Evolutionary conservation across 306 rosid species (phyloP), one percentile per base, ranked within the genome.

Genomic region (Oxytropis ochrocephala): DNA sequence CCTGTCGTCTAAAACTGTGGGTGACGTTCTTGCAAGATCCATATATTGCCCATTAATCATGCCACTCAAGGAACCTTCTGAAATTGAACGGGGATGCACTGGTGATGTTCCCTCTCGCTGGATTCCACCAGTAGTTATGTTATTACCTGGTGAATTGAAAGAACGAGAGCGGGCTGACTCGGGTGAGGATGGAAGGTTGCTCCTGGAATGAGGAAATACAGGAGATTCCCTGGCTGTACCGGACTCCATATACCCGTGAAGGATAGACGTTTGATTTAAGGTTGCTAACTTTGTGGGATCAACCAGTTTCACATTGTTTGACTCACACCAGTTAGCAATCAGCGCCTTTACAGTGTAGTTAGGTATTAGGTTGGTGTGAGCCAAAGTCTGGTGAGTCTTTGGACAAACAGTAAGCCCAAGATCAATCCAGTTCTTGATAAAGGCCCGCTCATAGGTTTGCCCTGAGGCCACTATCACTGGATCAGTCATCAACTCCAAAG

Each of bases 401-500:
- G 99, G 99, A 82, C 99, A 95, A 77, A 95, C 95, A 13, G 90
- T 87, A 67, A 95, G 91, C 51, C 93, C 96, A 54, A 89, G 84
- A 81, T 85, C 89, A 75, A 95, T 95, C 99, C 99, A 95, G 59
- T 86, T 85, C 82, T 86, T 91, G 55, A 95, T 95, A 81, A 84
- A 95, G 60, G 80, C 80, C 62, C 95, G 87, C 84, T 95, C 99
- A 72, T 95, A 95, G 35, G 99, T 95, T 84, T 95, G 99, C 72
- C 99, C 99, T 18, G 99, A 95, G 46, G 97, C 94, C 83, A 95
- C 99, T 44, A 95, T 95, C 60, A 95, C 96, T 0, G 99, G 99
- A 86, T 95, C 99, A 11, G 89, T 95, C 99, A 95, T 95, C 80
- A 95, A 86, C 85, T 95, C 95, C 55, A 95, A 81, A 57, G 99